A percentile compares a stretch with the other conserved stretches of the same genome.
These are phyloP conservation scores for Whalleya microplaca DNA, from an alignment of 2,329 filamentous ascomycete genomes.

Conservation along the genomic window DNA sequence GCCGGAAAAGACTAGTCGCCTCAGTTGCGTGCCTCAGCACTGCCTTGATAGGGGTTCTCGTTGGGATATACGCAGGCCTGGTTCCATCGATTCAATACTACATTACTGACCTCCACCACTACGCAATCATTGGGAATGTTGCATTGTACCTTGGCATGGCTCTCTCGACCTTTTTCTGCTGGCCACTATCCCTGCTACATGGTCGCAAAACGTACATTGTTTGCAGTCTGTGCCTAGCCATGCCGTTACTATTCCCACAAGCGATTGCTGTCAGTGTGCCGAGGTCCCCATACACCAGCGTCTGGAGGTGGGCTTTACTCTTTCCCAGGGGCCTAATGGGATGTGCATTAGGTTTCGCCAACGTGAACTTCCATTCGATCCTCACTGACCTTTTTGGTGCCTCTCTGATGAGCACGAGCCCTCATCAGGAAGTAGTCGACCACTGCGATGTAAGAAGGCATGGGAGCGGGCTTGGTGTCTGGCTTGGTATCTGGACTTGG, in stretches of 20 bases:
- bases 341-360: conserved; percentile 71
- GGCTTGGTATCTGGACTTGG: conserved; percentile 79
- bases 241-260: conserved; percentile 77
- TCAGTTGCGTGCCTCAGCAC: conserved; percentile 73
- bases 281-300: conserved; percentile 57
- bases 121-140: conserved; percentile 73
- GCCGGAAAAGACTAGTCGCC: conserved; percentile 71
- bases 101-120: conserved; percentile 69
- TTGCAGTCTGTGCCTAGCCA: conserved; percentile 66
- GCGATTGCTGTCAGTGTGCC: conserved; percentile 65
- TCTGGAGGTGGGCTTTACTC: conserved; percentile 65
- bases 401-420: conserved; percentile 71
- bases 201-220: conserved; percentile 80
- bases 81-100: conserved; percentile 81
- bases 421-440: conserved; percentile 73
- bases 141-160: conserved; percentile 73
- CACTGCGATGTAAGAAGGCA: conserved; percentile 71
- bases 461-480: conserved; percentile 78
- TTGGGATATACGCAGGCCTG: conserved; percentile 78
- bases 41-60: conserved; percentile 68
- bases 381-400: conserved; percentile 77
- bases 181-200: conserved; percentile 76
- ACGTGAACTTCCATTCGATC: conserved; percentile 75
- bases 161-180: conserved; percentile 70
- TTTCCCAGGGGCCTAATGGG: conserved; percentile 69